Evolutionary conservation across 306 rosid species (phyloP), one percentile per base, ranked within the genome.

Genomic region (Medicago ruthenica): DNA sequence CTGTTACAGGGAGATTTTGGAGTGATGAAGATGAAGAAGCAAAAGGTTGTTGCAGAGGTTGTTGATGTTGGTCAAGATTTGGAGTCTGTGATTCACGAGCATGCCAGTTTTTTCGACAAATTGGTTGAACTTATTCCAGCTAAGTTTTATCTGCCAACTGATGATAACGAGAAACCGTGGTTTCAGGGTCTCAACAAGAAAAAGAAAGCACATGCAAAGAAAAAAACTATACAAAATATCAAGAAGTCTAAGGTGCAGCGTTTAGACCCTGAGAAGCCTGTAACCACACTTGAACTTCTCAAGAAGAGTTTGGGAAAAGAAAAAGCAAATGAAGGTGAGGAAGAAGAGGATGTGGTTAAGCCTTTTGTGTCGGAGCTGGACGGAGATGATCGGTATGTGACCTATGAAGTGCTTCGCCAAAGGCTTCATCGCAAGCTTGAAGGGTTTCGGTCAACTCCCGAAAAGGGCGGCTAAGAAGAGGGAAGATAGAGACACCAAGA

Each of bases 41-140:
- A 20, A 67, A 42, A 67, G 39, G 53, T 4, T 67, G 71, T 42
- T 12, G 20, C 20, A 42, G 55, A 42, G 37, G 72, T 22, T 21
- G 55, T 67, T 20, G 72, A 67, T 21, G 72, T 7, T 42, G 39
- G 11, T 8, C 60, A 65, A 5, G 86, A 88, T 77, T 69, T 85
- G 86, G 90, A 83, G 55, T 71, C 85, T 73, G 41, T 70, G 17
- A 92, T 94, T 48, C 89, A 81, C 45, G 74, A 88, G 55, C 87
- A 94, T 77, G 73, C 88, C 2, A 68, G 82, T 12, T 92, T 90
- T 84, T 90, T 94, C 27, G 96, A 94, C 80, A 90, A 86, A 85
- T 73, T 94, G 71, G 80, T 92, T 76, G 93, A 91, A 76, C 87
- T 94, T 65, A 90, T 94, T 41, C 98, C 95, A 2, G 96, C 93